These are phyloP conservation scores for Blastobotrys proliferans DNA, from an alignment of 1,139 yeast genomes.

Conservation along the genomic window DNA sequence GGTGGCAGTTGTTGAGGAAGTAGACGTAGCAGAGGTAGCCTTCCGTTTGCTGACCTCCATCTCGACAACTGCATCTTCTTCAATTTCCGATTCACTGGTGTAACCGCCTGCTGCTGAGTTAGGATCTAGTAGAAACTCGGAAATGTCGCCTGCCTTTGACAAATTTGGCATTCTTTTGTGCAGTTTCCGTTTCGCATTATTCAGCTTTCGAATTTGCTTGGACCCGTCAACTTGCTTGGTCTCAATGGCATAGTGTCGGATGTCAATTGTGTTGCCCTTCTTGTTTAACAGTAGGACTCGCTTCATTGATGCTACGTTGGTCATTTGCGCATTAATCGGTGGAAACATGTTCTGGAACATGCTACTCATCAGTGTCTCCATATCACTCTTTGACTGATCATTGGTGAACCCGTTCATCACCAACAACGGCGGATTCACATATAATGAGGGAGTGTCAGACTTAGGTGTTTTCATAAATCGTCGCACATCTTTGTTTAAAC, in stretches of 20 bases:
- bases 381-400: conserved; percentile 31
- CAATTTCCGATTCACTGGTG: conserved; percentile 91
- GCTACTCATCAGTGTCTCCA: conserved; percentile 77
- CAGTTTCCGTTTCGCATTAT: conserved; percentile 44
- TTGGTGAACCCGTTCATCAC: conserved; percentile 85
- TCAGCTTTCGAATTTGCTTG: conserved; percentile 71
- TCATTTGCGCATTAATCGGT: conserved; percentile 79
- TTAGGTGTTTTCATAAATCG: conserved; percentile 59
- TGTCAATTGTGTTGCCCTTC: conserved; percentile 66
- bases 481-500: conserved; percentile 79
- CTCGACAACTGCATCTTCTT: conserved; percentile 83
- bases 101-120: conserved; percentile 72
- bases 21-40: conserved; percentile 13
- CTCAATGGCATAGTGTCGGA: conserved; percentile 88
- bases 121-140: conserved; percentile 81
- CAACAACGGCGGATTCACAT: conserved; percentile 75
- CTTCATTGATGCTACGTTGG: conserved; percentile 68
- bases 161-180: conserved; percentile 75
- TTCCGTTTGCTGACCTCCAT: conserved; percentile 45
- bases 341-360: conserved; percentile 96
- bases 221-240: conserved; percentile 85
- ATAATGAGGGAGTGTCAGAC: conserved; percentile 48
- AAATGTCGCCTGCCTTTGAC: conserved; percentile 62
- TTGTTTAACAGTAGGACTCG: conserved; percentile 83
- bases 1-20: conserved; percentile 12